Evolutionary conservation across 305 asterid genomes (phyloP).

Genomic region (Fraxinus ornus): DNA sequence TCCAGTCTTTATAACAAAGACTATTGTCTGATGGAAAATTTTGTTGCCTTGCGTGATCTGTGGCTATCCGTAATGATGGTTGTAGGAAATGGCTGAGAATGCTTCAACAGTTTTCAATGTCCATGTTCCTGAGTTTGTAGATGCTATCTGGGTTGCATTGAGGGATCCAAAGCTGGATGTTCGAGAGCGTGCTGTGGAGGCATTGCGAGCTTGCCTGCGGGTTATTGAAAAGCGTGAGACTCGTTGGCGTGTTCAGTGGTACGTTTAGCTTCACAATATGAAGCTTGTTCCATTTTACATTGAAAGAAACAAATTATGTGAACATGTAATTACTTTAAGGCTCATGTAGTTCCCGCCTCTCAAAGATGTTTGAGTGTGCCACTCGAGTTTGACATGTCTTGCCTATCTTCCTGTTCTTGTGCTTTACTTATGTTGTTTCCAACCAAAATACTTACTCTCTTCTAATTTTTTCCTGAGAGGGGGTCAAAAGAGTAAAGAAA

Average conservation of each 20-base stretch:
- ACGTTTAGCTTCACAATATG: conserved; percentile 27
- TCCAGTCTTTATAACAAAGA: background rate
- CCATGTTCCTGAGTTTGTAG: conserved; percentile 95
- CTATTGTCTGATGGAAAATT: background rate
- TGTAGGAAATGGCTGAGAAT: conserved; percentile 98
- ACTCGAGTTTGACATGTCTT: background rate
- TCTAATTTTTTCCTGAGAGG: background rate
- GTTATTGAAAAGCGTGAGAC: conserved; percentile 99
- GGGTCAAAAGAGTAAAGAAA: background rate
- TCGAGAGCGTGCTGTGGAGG: conserved; percentile 93
- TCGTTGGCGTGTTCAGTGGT: conserved; percentile 99
- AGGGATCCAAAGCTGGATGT: conserved; percentile 88
- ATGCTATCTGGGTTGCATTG: conserved; percentile 96
- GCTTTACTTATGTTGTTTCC: background rate
- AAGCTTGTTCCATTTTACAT: background rate
- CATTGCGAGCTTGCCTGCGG: conserved; percentile 94
- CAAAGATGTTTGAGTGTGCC: background rate
- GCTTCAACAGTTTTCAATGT: conserved; percentile 98
- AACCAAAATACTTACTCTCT: background rate
- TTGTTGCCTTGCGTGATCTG: background rate
- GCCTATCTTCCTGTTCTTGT: background rate
- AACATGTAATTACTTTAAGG: background rate
- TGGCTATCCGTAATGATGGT: conserved; percentile 18
- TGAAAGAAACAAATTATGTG: background rate
- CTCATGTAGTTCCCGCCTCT: background rate